Evolutionary conservation across 2,329 filamentous ascomycete genomes (phyloP).

Genomic region (Lojkania enalia): DNA sequence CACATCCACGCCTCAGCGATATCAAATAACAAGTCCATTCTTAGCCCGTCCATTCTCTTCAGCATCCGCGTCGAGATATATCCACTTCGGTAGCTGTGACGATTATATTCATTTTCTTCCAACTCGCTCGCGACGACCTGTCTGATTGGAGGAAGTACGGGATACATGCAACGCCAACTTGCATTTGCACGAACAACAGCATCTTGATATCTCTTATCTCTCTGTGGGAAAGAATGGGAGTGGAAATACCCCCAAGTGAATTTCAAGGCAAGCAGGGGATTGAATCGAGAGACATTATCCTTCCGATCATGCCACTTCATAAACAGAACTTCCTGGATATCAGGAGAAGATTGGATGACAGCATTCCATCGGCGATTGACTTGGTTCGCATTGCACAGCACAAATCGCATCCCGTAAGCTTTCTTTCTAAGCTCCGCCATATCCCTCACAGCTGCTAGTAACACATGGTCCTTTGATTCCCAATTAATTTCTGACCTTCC

Average conservation of each 20-base stretch:
- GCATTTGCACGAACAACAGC: neutral
- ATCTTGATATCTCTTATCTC: neutral
- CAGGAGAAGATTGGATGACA: neutral
- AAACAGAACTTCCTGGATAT: constrained; percentile 4
- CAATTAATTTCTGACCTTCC: neutral
- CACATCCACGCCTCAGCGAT: constrained; percentile 1
- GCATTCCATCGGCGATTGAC: constrained; percentile 3
- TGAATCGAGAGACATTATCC: neutral
- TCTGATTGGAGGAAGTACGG: neutral
- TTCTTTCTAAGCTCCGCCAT: neutral
- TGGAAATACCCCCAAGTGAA: constrained; percentile 7
- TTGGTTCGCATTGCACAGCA: neutral
- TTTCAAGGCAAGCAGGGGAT: constrained; percentile 1
- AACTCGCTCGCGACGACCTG: neutral
- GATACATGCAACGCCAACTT: constrained; percentile 6
- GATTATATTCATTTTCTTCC: neutral
- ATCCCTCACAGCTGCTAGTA: neutral
- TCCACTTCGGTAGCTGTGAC: neutral
- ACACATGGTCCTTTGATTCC: neutral
- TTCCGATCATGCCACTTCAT: neutral
- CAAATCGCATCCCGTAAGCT: constrained; percentile 1
- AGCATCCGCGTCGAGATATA: neutral
- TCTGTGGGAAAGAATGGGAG: neutral
- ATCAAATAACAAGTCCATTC: constrained; percentile 6
- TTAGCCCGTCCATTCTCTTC: neutral